phyloP scores from a whole-genome alignment of 257 asterid genomes.

The Ehretia macrophylla region DNA sequence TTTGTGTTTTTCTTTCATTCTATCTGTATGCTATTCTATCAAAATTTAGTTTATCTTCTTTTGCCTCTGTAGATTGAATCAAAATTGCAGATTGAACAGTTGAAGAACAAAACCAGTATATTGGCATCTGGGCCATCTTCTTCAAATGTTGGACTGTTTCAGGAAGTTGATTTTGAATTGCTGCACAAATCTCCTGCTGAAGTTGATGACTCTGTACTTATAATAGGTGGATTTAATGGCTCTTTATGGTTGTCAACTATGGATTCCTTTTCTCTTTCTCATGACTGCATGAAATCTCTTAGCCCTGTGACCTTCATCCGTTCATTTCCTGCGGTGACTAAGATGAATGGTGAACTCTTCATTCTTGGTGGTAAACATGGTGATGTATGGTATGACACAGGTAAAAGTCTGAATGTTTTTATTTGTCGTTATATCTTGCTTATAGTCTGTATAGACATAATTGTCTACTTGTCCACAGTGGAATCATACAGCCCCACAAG shows the following conservation, averaged over 20 bases:
- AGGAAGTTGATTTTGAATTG: slow-evolving; percentile 14
- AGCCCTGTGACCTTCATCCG: slow-evolving; percentile 41
- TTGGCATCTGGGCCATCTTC: slow-evolving; percentile 24
- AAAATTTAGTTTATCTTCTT: slow-evolving; percentile 6
- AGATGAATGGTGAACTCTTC: slow-evolving; percentile 48
- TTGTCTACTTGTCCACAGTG: slow-evolving; percentile 37
- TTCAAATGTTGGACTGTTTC: slow-evolving; percentile 14
- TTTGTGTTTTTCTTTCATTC: background rate
- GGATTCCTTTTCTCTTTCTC: slow-evolving; percentile 36
- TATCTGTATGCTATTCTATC: slow-evolving; percentile 11
- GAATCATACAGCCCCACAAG: slow-evolving; percentile 54
- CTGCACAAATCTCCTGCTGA: slow-evolving; percentile 1
- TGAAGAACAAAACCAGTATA: slow-evolving; percentile 24
- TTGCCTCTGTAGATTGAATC: slow-evolving; percentile 36
- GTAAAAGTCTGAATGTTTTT: slow-evolving; percentile 26
- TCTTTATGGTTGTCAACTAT: slow-evolving; percentile 35
- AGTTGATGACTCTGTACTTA: slow-evolving; percentile 26
- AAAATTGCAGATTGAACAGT: slow-evolving; percentile 32
- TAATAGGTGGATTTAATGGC: slow-evolving; percentile 75
- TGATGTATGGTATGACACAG: slow-evolving; percentile 48
- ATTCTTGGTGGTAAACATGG: slow-evolving; percentile 50
- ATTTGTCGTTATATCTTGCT: background rate
- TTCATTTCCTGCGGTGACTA: slow-evolving; percentile 39
- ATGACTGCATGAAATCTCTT: slow-evolving; percentile 34
- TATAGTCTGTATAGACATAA: background rate